phyloP scores from a whole-genome alignment of 306 rosid genomes.

The Heteromeles arbutifolia region DNA sequence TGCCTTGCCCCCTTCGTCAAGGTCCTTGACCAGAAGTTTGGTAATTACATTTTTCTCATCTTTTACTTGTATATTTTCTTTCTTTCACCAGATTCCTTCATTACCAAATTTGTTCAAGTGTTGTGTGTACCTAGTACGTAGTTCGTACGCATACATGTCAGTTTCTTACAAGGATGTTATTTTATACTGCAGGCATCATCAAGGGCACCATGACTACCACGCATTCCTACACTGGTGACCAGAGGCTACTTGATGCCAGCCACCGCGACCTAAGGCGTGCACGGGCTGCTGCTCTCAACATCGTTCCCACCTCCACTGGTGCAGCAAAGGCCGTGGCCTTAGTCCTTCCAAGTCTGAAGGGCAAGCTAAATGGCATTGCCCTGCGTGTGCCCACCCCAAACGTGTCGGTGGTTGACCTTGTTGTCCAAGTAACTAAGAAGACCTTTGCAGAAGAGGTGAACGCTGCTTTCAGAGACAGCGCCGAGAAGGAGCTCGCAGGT shows the following conservation, averaged over 20 bases:
- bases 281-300: slow-evolving; percentile 92
- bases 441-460: slow-evolving; percentile 96
- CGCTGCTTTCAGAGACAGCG: slow-evolving; percentile 85
- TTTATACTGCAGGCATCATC: slow-evolving; percentile 30
- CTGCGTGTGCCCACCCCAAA: slow-evolving; percentile 97
- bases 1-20: slow-evolving; percentile 99
- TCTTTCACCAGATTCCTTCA: too few relatives aligned
- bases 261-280: slow-evolving; percentile 98
- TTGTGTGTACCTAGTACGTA: neutral
- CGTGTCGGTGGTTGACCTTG: slow-evolving; percentile 91
- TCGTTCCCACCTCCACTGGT: slow-evolving; percentile 93
- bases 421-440: slow-evolving; percentile 86
- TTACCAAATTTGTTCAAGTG: neutral
- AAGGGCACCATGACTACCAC: slow-evolving; percentile 99
- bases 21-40: slow-evolving; percentile 91
- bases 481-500: slow-evolving; percentile 64
- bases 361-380: slow-evolving; percentile 91
- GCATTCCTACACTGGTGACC: slow-evolving; percentile 98
- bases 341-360: slow-evolving; percentile 84
- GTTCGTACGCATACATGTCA: too few relatives aligned
- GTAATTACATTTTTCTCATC: slow-evolving; percentile 8
- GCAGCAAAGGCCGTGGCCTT: slow-evolving; percentile 99
- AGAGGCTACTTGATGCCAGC: slow-evolving; percentile 96
- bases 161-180: too few relatives aligned
- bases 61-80: too few relatives aligned